Evolutionary conservation across 2,329 filamentous ascomycete genomes (phyloP).

Genomic region (Aspergillus luchuensis): DNA sequence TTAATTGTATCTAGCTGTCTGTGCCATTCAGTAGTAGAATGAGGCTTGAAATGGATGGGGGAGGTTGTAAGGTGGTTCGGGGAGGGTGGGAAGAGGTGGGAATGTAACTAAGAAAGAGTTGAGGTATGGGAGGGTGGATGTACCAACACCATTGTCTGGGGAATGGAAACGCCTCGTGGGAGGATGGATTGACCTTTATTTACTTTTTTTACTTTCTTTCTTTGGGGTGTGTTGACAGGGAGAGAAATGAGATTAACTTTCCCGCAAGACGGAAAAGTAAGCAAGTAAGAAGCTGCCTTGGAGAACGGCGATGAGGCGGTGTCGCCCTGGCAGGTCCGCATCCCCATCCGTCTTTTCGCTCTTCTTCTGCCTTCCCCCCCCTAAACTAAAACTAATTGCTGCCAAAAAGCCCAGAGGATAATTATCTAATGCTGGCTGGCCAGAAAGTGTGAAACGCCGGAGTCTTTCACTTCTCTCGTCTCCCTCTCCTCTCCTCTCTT

Average conservation of each 20-base stretch:
- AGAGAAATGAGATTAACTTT: not conserved
- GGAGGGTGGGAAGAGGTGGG: too few species aligned
- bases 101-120: not conserved
- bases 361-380: not conserved
- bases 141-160: not conserved
- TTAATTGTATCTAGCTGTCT: not conserved
- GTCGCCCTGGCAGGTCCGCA: slow-evolving; percentile 5
- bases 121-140: not conserved
- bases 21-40: not conserved
- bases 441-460: slow-evolving; percentile 28
- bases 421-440: slow-evolving; percentile 29
- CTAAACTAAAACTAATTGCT: slow-evolving; percentile 12
- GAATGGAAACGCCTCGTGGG: not conserved
- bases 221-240: not conserved
- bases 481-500: slow-evolving; percentile 11
- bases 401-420: slow-evolving; percentile 10
- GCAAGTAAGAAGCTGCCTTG: not conserved
- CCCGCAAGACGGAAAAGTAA: not conserved
- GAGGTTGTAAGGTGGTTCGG: not conserved
- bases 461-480: slow-evolving; percentile 21
- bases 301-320: slow-evolving; percentile 9
- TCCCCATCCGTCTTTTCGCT: not conserved
- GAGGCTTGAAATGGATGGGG: not conserved
- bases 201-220: not conserved
- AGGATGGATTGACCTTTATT: not conserved